Evolutionary conservation across 148 eudicot genomes (phyloP), one percentile per base, ranked within the genome.

Genomic region (Chenopodium quinoa): DNA sequence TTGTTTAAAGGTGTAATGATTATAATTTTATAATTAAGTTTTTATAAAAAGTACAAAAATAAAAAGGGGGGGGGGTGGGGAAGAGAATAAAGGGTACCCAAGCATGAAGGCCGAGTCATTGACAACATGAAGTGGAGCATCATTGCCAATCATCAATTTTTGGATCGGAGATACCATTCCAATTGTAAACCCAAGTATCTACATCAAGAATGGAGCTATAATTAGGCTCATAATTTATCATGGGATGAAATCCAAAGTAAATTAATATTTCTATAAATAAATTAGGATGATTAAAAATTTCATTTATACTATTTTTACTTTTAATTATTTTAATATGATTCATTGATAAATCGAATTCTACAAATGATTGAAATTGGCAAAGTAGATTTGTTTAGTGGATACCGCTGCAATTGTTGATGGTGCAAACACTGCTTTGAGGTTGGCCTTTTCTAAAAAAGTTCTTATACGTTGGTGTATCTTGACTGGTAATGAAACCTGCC

Each of bases 321-420:
- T 1, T 31, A 31, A 1, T 31, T 34, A 34, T 34, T 34, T 34
- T 34, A 3, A 34, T 40, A 40, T 40, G 44, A 40, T 40, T 5
- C 0, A 40, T 40, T 40, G 44, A 40, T 40, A 40, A 10, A 50
- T 12, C 12, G 54, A 50, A 40, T 6, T 12, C 1, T 6, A 12
- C 1, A 50, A 50, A 50, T 50, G 54, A 13, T 50, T 13, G 12
- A 50, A 50, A 62, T 7, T 62, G 10, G 0, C 9, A n/a, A 20
- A 62, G 66, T 20, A 22, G 44, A 40, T 40, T 40, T 9, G 16
- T 48, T 2, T 0, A 75, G 47, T 23, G 65, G 46, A 76, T 67
- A 88, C 90, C 83, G 88, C 90, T 76, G 65, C 90, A 72, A 31
- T 85, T 65, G 84, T 88, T 47, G 90, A 83, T 58, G 90, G 90